A percentile compares a stretch with the other conserved stretches of the same genome.
Evolutionary conservation across 345 rosid genomes (phyloP).

Genomic region (Ailanthus altissimus): DNA sequence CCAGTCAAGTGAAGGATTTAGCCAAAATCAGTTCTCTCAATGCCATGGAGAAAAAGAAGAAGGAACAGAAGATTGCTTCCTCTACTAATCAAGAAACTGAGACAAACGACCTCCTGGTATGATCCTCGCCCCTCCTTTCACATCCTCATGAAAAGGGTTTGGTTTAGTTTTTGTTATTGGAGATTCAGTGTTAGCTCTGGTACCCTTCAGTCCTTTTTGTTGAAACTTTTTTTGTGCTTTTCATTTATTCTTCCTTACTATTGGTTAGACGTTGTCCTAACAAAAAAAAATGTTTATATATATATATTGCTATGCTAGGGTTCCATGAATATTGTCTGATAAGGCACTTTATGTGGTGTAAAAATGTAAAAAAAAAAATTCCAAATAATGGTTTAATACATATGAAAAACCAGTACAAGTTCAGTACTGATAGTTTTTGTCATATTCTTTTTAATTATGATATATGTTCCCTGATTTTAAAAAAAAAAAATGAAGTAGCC

Average conservation of each 20-base stretch:
- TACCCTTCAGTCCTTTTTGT: not conserved
- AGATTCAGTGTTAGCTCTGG: not conserved
- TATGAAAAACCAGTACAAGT: not conserved
- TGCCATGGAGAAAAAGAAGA: constrained; percentile 41
- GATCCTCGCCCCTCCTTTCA: not conserved
- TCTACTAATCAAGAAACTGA: constrained; percentile 23
- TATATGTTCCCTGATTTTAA: not conserved
- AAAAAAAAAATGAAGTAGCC: not conserved
- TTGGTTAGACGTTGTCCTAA: not conserved
- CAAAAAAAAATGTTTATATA: not conserved
- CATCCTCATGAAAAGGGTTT: not conserved
- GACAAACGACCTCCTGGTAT: constrained; percentile 29
- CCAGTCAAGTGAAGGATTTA: not conserved
- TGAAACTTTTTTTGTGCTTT: not conserved
- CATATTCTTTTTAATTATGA: not conserved
- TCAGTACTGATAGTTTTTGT: not conserved
- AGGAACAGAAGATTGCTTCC: constrained; percentile 20
- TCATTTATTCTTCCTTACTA: not conserved
- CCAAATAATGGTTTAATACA: not conserved
- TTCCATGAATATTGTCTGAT: not conserved
- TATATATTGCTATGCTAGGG: not conserved
- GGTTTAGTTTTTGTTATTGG: not conserved
- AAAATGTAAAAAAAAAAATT: no score
- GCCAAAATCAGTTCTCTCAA: not conserved
- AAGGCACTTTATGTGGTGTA: not conserved